These are phyloP conservation scores for Lotus japonicus DNA, from an alignment of 306 rosid genomes.

Conservation along the genomic window DNA sequence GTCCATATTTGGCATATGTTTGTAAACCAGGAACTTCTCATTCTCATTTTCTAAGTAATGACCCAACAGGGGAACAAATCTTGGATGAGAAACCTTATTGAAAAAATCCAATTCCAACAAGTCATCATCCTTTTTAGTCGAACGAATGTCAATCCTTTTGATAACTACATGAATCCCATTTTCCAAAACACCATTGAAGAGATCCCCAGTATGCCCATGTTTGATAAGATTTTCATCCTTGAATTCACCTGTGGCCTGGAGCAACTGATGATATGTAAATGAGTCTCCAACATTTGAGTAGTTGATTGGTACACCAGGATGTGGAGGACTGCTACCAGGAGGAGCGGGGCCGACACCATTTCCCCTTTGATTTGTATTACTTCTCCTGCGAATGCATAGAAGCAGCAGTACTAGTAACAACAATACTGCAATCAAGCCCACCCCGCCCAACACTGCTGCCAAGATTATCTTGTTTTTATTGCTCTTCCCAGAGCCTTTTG, in stretches of 20 bases:
- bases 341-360: slow-evolving; percentile 44
- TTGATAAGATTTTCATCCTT: slow-evolving; percentile 52
- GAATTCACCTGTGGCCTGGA: slow-evolving; percentile 62
- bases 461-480: slow-evolving; percentile 43
- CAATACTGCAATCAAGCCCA: slow-evolving; percentile 41
- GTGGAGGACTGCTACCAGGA: slow-evolving; percentile 31
- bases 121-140: slow-evolving; percentile 47
- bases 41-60: slow-evolving; percentile 73
- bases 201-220: slow-evolving; percentile 74
- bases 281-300: slow-evolving; percentile 58
- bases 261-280: slow-evolving; percentile 57
- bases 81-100: slow-evolving; percentile 48
- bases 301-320: slow-evolving; percentile 35
- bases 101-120: slow-evolving; percentile 61
- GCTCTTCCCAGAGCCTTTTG: slow-evolving; percentile 37
- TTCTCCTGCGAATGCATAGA: slow-evolving; percentile 32
- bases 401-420: slow-evolving; percentile 28
- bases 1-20: slow-evolving; percentile 69
- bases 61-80: slow-evolving; percentile 70
- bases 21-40: slow-evolving; percentile 73
- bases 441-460: slow-evolving; percentile 63
- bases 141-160: slow-evolving; percentile 49
- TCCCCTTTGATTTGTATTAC: slow-evolving; percentile 36
- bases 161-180: slow-evolving; percentile 55
- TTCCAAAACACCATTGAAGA: slow-evolving; percentile 61